Evolutionary conservation across 257 asterid genomes (phyloP), one percentile per base, ranked within the genome.

Genomic region (Knoxia roxburghii): DNA sequence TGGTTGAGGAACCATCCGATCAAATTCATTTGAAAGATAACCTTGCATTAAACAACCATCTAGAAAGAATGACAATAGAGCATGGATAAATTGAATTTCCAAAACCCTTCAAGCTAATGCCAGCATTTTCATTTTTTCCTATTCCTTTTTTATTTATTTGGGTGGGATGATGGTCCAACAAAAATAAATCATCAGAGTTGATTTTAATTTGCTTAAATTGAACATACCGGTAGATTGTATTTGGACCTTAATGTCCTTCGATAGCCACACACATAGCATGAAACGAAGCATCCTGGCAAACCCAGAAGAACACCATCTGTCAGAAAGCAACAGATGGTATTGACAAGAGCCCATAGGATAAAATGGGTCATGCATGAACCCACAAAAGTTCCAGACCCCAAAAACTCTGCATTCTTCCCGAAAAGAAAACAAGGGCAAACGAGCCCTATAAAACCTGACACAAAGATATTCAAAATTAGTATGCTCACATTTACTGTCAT

Each of bases 211-310:
- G 4, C 61, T 59, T 29, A 45, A 50, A 9, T 27, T 20, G 27
- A 43, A 39, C 56, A 46, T 87, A 89, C 98, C 96, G 86, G 83
- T 64, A 91, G 83, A 80, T 91, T 87, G 88, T 89, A 89, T 74
- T 85, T 91, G 56, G 90, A 76, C 75, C 98, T 78, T 76, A 89
- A 75, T 56, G 88, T 72, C 82, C 70, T 86, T 30, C 98, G 82
- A 66, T 91, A 91, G 70, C 95, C 88, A 77, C 96, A 91, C 45
- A 95, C 92, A 81, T 89, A 91, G 75, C 90, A 85, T 17, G 98
- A 88, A 56, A 89, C 95, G 62, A 87, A 81, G 85, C 98, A 91
- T 57, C 98, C 98, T 67, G 96, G 98, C 61, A 87, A 78, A 70
- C 95, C 96, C 83, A 82, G 69, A 80, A 89, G 63, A 71, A 73